Evolutionary conservation across 1,284 basidiomycete species (phyloP).

Genomic region (Cystobasidium sp.): DNA sequence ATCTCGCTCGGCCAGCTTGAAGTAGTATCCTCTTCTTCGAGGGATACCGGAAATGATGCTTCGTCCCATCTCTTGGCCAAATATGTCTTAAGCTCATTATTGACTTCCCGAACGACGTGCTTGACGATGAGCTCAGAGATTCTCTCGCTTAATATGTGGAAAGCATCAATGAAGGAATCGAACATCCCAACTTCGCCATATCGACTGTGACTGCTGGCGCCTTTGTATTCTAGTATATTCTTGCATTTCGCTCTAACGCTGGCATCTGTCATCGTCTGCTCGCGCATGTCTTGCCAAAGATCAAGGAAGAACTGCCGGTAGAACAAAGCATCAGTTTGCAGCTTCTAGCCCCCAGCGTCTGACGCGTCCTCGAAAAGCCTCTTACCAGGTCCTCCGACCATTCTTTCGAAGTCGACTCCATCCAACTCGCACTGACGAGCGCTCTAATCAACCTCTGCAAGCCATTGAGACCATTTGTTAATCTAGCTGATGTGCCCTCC

Average conservation of each 20-base stretch:
- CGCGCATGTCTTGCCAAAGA: constrained; percentile 74
- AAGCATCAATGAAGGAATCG: constrained; percentile 70
- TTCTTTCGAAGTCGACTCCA: constrained; percentile 67
- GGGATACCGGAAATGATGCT: constrained; percentile 22
- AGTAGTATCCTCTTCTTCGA: constrained; percentile 43
- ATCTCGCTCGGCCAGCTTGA: constrained; percentile 35
- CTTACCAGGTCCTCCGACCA: constrained; percentile 87
- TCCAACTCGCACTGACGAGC: constrained; percentile 73
- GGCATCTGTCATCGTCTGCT: constrained; percentile 2
- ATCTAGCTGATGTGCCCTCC: constrained; percentile 60
- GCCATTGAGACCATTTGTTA: constrained; percentile 79
- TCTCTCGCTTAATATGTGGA: constrained; percentile 66
- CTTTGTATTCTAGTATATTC: constrained; percentile 16
- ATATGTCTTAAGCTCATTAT: constrained; percentile 72
- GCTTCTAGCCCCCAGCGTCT: too few relatives aligned
- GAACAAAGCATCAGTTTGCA: not conserved
- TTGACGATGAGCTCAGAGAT: constrained; percentile 83
- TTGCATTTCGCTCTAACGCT: constrained; percentile 11
- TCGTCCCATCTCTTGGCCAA: constrained; percentile 57
- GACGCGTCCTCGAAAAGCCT: too few relatives aligned
- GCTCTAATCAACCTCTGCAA: constrained; percentile 81
- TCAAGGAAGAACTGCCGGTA: constrained; percentile 78
- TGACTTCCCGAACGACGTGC: constrained; percentile 77
- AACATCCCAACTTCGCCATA: constrained; percentile 64
- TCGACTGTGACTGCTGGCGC: not conserved